These are phyloP conservation scores for Candida nitratophila DNA, from an alignment of 805 yeast genomes.

Conservation along the genomic window DNA sequence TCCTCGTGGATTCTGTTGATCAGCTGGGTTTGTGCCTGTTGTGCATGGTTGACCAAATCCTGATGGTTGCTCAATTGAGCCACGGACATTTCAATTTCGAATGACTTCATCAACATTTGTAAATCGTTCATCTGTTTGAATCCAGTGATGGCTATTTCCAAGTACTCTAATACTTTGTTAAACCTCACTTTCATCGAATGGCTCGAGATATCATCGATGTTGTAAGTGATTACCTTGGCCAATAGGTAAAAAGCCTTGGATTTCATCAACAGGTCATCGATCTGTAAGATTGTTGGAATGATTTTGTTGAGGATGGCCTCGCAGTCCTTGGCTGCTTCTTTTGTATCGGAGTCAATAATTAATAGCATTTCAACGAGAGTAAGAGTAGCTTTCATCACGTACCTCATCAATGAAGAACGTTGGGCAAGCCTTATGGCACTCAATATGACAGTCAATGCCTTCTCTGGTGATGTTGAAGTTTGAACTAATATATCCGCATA, in stretches of 20 bases:
- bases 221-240: conserved; percentile 16
- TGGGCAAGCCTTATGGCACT: conserved; percentile 44
- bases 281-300: conserved; percentile 38
- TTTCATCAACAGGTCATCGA: conserved; percentile 30
- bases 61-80: conserved; percentile 25
- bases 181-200: conserved; percentile 9
- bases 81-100: conserved; percentile 31
- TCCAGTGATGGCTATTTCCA: conserved; percentile 38
- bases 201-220: neutral
- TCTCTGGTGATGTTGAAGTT: conserved; percentile 33
- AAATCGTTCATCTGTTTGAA: conserved; percentile 33
- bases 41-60: conserved; percentile 28
- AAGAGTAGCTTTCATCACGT: conserved; percentile 40
- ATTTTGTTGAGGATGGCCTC: conserved; percentile 30
- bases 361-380: conserved; percentile 39
- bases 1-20: conserved; percentile 23
- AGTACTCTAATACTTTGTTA: conserved; percentile 28
- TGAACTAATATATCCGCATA: conserved; percentile 37
- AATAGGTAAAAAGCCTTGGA: conserved; percentile 31
- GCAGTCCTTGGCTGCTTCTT: conserved; percentile 33
- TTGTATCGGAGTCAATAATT: conserved; percentile 23
- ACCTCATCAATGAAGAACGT: conserved; percentile 35
- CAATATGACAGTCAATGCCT: conserved; percentile 43
- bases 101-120: conserved; percentile 31
- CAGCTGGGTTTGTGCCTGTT: conserved; percentile 22